Conservation (phyloP, 768 basidiomycete genomes). For the Tricholoma saponaceum region DNA sequence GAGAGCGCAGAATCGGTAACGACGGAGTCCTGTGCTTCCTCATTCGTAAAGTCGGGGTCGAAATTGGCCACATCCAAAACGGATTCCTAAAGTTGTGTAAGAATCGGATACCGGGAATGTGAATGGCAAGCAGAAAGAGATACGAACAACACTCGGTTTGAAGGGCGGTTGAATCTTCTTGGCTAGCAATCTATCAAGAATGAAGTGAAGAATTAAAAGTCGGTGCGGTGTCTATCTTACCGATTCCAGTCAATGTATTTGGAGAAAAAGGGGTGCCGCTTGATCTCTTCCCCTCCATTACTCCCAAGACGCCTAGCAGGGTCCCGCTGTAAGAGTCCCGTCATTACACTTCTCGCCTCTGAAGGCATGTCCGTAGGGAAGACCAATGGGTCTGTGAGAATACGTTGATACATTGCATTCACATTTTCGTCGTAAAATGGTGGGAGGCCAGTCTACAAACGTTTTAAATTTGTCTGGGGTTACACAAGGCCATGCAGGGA, state of each 20-base stretch:
- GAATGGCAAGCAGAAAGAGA: neutral
- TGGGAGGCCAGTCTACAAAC: conserved; percentile 79
- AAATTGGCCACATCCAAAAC: conserved; percentile 96
- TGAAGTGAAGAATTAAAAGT: neutral
- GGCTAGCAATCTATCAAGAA: conserved; percentile 56
- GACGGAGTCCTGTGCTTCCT: conserved; percentile 92
- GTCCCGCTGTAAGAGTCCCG: conserved; percentile 83
- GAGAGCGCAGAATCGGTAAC: conserved; percentile 91
- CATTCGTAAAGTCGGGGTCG: conserved; percentile 95
- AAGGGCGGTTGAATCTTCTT: conserved; percentile 98
- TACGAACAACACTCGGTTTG: conserved; percentile 90
- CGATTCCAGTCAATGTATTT: conserved; percentile 90
- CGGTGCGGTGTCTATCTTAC: conserved; percentile 29
- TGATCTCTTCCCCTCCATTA: conserved; percentile 94
- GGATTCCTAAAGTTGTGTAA: conserved; percentile 53
- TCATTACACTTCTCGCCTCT: conserved; percentile 89
- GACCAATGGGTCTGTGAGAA: conserved; percentile 86
- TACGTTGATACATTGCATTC: conserved; percentile 96
- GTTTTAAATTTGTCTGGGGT: neutral
- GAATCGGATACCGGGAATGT: neutral
- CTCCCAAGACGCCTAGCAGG: conserved; percentile 85
- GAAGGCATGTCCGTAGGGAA: conserved; percentile 87
- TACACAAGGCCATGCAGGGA: conserved; percentile 11
- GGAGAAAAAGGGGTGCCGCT: conserved; percentile 92
- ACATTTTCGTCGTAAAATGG: conserved; percentile 99